These are phyloP conservation scores for Cudoniella acicularis DNA, from an alignment of 495 filamentous ascomycete species.

Conservation along the genomic window DNA sequence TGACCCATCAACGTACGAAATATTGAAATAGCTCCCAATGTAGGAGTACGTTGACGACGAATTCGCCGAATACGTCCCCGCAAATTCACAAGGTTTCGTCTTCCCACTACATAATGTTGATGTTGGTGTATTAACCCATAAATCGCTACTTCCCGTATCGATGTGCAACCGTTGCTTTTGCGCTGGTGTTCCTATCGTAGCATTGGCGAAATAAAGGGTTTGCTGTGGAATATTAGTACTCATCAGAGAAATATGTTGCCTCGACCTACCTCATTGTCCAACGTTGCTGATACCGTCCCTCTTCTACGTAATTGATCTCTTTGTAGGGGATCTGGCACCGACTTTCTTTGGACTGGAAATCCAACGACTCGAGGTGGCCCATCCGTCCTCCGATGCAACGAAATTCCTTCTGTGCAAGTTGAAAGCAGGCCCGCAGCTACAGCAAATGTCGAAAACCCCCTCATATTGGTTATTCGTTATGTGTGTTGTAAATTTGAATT, in stretches of 20 bases:
- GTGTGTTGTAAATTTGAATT: not conserved
- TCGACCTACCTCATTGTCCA: constrained; percentile 45
- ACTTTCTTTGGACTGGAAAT: constrained; percentile 41
- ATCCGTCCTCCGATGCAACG: constrained; percentile 16
- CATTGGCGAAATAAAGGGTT: constrained; percentile 68
- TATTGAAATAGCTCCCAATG: constrained; percentile 78
- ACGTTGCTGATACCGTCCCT: constrained; percentile 33
- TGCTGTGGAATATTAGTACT: constrained; percentile 34
- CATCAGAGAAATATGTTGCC: not conserved
- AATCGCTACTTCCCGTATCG: constrained; percentile 85
- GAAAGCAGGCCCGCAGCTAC: constrained; percentile 16
- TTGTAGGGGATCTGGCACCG: constrained; percentile 34
- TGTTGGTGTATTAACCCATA: constrained; percentile 74
- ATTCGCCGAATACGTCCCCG: constrained; percentile 70
- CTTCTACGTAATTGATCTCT: constrained; percentile 45
- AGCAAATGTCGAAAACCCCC: constrained; percentile 12
- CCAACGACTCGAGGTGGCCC: constrained; percentile 41
- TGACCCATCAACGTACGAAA: constrained; percentile 85
- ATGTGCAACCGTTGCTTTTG: constrained; percentile 63
- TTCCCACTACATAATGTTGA: constrained; percentile 55
- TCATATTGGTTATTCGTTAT: constrained; percentile 13
- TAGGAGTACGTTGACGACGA: constrained; percentile 77
- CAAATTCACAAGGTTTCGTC: constrained; percentile 45
- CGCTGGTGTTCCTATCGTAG: constrained; percentile 66
- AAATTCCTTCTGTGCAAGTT: constrained; percentile 16